Evolutionary conservation across 192 early-diverging fungal genomes (phyloP).

Genomic region (Dissophora globulifera): DNA sequence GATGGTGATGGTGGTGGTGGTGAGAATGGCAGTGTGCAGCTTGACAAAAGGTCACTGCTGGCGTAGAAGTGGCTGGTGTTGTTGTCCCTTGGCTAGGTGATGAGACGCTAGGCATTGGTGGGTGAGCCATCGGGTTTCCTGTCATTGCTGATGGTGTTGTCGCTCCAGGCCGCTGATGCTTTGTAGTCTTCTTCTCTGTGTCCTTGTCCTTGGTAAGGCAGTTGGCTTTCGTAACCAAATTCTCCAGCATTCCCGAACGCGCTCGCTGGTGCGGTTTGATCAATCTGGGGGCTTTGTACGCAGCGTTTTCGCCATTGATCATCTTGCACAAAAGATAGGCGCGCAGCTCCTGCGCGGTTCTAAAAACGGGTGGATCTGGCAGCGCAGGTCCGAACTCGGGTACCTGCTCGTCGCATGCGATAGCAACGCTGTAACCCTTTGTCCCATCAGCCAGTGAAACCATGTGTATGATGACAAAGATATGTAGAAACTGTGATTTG

Average conservation of each 20-base stretch:
- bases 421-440: constrained; percentile 22
- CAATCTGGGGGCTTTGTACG: constrained; percentile 63
- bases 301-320: constrained; percentile 68
- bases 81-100: no score
- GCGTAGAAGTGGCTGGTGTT: no score
- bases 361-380: constrained; percentile 58
- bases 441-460: constrained; percentile 25
- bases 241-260: constrained; percentile 61
- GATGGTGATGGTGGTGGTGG: neutral
- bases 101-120: no score
- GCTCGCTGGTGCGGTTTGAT: constrained; percentile 58
- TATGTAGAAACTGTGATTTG: constrained; percentile 68
- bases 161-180: neutral
- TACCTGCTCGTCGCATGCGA: constrained; percentile 59
- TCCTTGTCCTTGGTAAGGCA: constrained; percentile 47
- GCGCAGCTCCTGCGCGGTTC: constrained; percentile 41
- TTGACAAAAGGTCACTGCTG: no score
- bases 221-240: constrained; percentile 54
- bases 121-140: no score
- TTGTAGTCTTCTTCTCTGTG: constrained; percentile 21
- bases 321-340: constrained; percentile 58
- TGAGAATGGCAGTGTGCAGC: neutral
- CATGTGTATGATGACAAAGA: constrained; percentile 62
- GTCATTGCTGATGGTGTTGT: neutral
- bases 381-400: constrained; percentile 63